Evolutionary conservation across 1,284 basidiomycete genomes (phyloP).

Genomic region (Lentinus polychrous): DNA sequence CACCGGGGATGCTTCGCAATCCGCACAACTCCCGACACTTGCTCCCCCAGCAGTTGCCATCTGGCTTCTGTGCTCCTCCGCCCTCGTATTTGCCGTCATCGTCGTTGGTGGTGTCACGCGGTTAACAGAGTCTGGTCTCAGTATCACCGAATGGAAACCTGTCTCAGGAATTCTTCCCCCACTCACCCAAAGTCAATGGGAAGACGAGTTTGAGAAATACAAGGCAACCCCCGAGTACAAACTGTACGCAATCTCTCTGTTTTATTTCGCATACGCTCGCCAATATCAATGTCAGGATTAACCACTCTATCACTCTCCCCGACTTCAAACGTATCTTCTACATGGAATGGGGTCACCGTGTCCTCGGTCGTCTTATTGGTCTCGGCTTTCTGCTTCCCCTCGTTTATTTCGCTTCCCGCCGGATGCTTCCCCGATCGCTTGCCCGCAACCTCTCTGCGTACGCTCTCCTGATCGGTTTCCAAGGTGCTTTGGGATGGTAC

Average conservation of each 20-base stretch:
- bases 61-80: constrained; percentile 82
- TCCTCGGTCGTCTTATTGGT: constrained; percentile 90
- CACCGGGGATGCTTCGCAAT: constrained; percentile 13
- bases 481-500: constrained; percentile 96
- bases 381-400: constrained; percentile 74
- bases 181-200: constrained; percentile 73
- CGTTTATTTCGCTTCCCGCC: constrained; percentile 68
- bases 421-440: constrained; percentile 54
- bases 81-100: constrained; percentile 86
- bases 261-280: neutral
- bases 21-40: constrained; percentile 43
- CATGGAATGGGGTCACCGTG: constrained; percentile 98
- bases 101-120: constrained; percentile 96
- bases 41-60: constrained; percentile 71
- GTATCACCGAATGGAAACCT: constrained; percentile 97
- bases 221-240: constrained; percentile 93
- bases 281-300: constrained; percentile 53
- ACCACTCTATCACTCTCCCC: constrained; percentile 78
- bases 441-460: constrained; percentile 64
- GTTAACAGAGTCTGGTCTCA: constrained; percentile 94
- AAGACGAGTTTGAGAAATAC: constrained; percentile 92
- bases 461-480: constrained; percentile 77
- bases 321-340: constrained; percentile 98
- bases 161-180: constrained; percentile 90
- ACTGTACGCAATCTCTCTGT: constrained; percentile 50